Percentiles rank a stretch among this genome's conserved stretches.
Evolutionary conservation across 345 rosid species (phyloP).

Genomic region (Capsella bursapastoris): DNA sequence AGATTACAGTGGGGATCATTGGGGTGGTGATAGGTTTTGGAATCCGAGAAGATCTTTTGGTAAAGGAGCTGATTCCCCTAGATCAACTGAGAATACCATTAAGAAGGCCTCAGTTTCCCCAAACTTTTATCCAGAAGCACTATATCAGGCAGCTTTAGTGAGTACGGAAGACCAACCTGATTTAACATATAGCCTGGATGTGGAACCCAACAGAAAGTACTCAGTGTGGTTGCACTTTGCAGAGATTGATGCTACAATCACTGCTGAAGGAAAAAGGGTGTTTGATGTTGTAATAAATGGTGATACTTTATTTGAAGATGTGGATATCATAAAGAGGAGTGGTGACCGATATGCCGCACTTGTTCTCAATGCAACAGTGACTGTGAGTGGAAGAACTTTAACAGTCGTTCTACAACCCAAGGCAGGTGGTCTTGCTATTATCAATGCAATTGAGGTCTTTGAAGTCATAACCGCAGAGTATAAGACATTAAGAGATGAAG

Average conservation of each 20-base stretch:
- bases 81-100: constrained; percentile 68
- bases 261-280: constrained; percentile 68
- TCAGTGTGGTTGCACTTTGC: constrained; percentile 96
- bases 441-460: constrained; percentile 92
- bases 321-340: constrained; percentile 71
- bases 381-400: constrained; percentile 84
- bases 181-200: constrained; percentile 71
- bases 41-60: constrained; percentile 62
- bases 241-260: constrained; percentile 79
- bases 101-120: constrained; percentile 71
- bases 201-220: constrained; percentile 90
- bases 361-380: constrained; percentile 76
- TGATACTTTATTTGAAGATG: constrained; percentile 51
- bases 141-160: constrained; percentile 79
- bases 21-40: constrained; percentile 99
- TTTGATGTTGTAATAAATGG: constrained; percentile 89
- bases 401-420: constrained; percentile 74
- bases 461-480: constrained; percentile 73
- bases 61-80: constrained; percentile 58
- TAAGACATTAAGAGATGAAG: constrained; percentile 79
- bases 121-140: constrained; percentile 85
- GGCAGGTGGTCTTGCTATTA: constrained; percentile 63
- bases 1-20: constrained; percentile 76
- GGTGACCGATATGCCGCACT: constrained; percentile 74
- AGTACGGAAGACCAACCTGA: constrained; percentile 74